phyloP scores from a whole-genome alignment of 768 basidiomycete species.

The Leucocoprinus leucothites region DNA sequence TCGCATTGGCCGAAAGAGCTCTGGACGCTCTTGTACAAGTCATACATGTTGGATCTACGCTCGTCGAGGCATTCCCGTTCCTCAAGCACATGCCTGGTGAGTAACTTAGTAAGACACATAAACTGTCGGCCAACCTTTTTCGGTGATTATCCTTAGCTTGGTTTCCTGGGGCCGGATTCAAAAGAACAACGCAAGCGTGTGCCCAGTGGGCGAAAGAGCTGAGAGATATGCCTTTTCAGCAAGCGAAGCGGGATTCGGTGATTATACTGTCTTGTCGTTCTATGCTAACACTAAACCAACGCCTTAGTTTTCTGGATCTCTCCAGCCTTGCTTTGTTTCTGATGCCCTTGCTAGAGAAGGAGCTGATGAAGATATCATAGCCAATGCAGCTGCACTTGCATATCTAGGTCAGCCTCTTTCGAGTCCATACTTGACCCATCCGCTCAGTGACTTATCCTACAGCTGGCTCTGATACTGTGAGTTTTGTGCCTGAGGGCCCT shows the following conservation, averaged over 20 bases:
- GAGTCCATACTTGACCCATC: background rate
- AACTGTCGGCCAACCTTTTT: background rate
- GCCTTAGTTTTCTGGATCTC: conserved; percentile 21
- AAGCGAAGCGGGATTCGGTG: conserved; percentile 25
- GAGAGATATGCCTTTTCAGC: conserved; percentile 25
- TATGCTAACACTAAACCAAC: background rate
- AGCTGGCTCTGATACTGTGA: conserved; percentile 13
- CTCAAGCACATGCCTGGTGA: conserved; percentile 25
- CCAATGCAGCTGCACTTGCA: conserved; percentile 37
- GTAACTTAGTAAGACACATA: conserved; percentile 17
- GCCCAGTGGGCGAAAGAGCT: conserved; percentile 18
- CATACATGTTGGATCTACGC: conserved; percentile 33
- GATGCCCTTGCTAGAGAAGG: conserved; percentile 26
- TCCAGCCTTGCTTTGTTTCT: conserved; percentile 23
- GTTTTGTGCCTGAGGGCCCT: too few relatives aligned
- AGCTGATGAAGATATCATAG: conserved; percentile 12
- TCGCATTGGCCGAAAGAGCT: conserved; percentile 24
- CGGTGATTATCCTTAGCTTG: conserved; percentile 21
- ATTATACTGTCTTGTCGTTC: background rate
- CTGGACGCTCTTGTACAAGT: conserved; percentile 22
- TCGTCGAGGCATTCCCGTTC: conserved; percentile 36
- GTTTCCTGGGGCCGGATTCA: conserved; percentile 36
- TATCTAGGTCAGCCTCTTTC: conserved; percentile 33
- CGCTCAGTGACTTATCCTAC: conserved; percentile 1
- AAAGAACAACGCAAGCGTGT: conserved; percentile 25